Evolutionary conservation across 306 rosid genomes (phyloP), one percentile per base, ranked within the genome.

Genomic region (Gastrolobium bilobum): DNA sequence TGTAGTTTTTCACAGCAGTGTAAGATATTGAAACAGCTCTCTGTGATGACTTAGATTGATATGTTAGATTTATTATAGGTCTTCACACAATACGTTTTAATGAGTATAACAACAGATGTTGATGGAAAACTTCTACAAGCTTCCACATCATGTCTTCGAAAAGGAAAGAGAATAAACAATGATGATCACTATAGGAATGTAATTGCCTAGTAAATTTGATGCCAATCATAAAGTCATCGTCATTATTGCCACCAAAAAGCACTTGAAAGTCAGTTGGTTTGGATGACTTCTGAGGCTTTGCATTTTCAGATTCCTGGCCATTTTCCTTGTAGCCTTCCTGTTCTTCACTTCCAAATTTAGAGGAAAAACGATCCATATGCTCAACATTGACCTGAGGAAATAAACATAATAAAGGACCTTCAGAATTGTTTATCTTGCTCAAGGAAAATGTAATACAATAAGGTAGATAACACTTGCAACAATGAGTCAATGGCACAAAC

Each of bases 201-300:
- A 64, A 85, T 63, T 86, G 92, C 99, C 91, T 88, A 0, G 97
- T 91, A 85, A 95, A 88, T 86, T 95, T 95, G 84, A 95, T 91
- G 81, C 99, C 99, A 63, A 92, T 79, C 96, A 95, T 90, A 84
- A 95, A 95, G 77, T 88, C 88, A 79, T 95, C 99, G 76, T 82
- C 91, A 67, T 86, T 87, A 84, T 88, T 91, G 63, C 94, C 98
- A 60, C 89, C 88, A 91, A 92, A 91, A 81, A 95, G 99, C 77
- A 82, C 78, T 74, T 92, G 50, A 72, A 86, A 92, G 86, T 95
- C 99, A 0, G 87, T 62, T 57, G 97, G 90, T 84, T 95, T 94
- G 54, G 91, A 82, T 37, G 92, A 82, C 69, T 85, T 87, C 1
- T 79, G 81, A 77, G 84, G 71, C 60, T 74, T 75, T 42, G 47